phyloP scores from a whole-genome alignment of 176 grass and related monocot species.

The Cenchrus americanus region DNA sequence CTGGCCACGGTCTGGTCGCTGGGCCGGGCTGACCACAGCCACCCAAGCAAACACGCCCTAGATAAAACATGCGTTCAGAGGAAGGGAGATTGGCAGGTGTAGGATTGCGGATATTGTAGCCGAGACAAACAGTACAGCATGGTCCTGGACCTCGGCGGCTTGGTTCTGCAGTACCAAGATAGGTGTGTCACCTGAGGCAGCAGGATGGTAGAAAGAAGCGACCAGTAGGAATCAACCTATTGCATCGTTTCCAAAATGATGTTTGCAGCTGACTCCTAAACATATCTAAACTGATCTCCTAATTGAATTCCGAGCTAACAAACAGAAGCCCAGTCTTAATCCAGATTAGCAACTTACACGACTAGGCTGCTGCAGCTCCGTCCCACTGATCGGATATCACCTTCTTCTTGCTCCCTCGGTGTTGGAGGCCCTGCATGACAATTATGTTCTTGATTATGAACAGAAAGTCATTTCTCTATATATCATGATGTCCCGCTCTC shows the following conservation, averaged over 20 bases:
- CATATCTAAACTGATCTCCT: not conserved
- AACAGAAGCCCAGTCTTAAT: not conserved
- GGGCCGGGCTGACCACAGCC: no score
- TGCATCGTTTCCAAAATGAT: not conserved
- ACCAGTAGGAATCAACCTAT: not conserved
- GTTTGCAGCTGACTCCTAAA: not conserved
- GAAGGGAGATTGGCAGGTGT: not conserved
- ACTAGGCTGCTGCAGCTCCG: not conserved
- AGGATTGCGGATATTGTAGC: not conserved
- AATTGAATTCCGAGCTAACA: not conserved
- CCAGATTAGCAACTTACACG: not conserved
- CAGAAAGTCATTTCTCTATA: not conserved
- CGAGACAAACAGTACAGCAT: not conserved
- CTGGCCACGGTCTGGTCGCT: no score
- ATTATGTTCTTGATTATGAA: not conserved
- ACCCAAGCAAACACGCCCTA: no score
- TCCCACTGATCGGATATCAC: not conserved
- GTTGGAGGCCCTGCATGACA: not conserved
- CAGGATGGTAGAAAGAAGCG: not conserved
- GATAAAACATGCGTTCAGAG: not conserved
- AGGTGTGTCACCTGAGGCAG: not conserved
- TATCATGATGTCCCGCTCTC: not conserved
- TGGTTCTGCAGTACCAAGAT: not conserved
- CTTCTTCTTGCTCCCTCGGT: not conserved
- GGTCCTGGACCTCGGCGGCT: not conserved